Conservation (phyloP, 176 grass and related monocot species). For the Raddia guianensis region DNA sequence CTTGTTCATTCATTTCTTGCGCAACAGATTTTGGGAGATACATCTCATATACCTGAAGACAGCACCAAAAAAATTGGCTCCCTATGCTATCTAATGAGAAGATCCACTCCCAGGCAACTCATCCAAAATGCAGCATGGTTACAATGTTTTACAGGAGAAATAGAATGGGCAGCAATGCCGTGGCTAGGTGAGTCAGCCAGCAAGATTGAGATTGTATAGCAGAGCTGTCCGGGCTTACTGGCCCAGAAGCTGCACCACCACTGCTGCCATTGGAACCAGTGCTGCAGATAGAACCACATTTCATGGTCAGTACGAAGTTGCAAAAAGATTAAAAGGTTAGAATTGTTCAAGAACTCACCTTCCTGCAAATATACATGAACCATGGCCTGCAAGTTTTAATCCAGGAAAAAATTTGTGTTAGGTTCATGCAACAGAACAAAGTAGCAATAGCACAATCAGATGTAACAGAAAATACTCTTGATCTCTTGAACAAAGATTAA, state of each 20-base stretch:
- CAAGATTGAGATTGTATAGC: slow-evolving; percentile 38
- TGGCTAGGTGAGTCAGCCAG: slow-evolving; percentile 31
- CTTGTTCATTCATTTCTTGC: slow-evolving; percentile 31
- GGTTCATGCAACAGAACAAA: slow-evolving; percentile 17
- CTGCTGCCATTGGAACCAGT: slow-evolving; percentile 48
- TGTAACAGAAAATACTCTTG: not conserved
- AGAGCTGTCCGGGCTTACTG: slow-evolving; percentile 53
- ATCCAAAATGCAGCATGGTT: slow-evolving; percentile 53
- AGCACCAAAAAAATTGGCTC: slow-evolving; percentile 29
- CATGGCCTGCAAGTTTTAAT: slow-evolving; percentile 71
- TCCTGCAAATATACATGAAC: slow-evolving; percentile 88
- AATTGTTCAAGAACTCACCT: slow-evolving; percentile 56
- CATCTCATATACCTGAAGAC: slow-evolving; percentile 41
- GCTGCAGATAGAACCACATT: slow-evolving; percentile 52
- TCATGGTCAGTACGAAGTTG: slow-evolving; percentile 27
- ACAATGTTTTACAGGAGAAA: slow-evolving; percentile 61
- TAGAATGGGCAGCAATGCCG: slow-evolving; percentile 47
- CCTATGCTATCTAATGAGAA: slow-evolving; percentile 46
- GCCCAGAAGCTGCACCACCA: slow-evolving; percentile 63
- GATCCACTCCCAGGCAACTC: slow-evolving; percentile 46
- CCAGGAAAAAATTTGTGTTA: not conserved
- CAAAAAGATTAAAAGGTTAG: not conserved
- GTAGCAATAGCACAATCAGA: not conserved
- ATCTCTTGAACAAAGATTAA: not conserved
- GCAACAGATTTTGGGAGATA: slow-evolving; percentile 22